Evolutionary conservation across 2,329 filamentous ascomycete species (phyloP).

Genomic region (Coleophoma cylindrospora): DNA sequence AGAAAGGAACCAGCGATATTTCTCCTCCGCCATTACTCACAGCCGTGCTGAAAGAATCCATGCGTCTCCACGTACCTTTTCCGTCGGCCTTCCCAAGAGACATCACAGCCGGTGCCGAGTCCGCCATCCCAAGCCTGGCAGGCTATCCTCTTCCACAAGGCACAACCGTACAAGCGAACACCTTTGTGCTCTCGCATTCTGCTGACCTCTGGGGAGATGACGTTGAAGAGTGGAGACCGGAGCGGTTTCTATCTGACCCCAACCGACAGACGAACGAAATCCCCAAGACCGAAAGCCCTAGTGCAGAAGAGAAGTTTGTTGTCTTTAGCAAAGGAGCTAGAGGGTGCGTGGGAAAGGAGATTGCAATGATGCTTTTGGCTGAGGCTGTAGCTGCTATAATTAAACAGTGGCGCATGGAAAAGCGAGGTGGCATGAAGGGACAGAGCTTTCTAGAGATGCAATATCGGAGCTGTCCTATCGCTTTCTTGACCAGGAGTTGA

Average conservation of each 20-base stretch:
- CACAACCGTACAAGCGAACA: slow-evolving; percentile 3
- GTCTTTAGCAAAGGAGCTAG: slow-evolving; percentile 32
- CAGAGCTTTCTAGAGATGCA: slow-evolving; percentile 3
- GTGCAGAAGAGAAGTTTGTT: slow-evolving; percentile 30
- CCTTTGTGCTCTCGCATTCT: slow-evolving; percentile 3
- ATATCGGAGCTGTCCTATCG: not conserved
- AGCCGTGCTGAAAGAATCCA: slow-evolving; percentile 1
- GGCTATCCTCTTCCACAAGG: not conserved
- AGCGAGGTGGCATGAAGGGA: not conserved
- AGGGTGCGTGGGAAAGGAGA: slow-evolving; percentile 33
- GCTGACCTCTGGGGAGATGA: slow-evolving; percentile 2
- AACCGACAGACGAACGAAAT: slow-evolving; percentile 24
- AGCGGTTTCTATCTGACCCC: slow-evolving; percentile 32
- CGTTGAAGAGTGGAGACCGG: slow-evolving; percentile 19
- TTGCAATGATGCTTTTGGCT: slow-evolving; percentile 11
- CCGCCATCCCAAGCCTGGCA: not conserved
- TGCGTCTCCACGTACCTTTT: not conserved
- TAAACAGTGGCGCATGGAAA: not conserved
- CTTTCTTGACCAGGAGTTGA: not conserved
- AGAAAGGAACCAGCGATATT: not conserved
- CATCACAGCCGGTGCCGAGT: not conserved
- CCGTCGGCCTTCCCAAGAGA: slow-evolving; percentile 3
- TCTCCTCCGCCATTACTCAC: not conserved
- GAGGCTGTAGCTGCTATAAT: not conserved
- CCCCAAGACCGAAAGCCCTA: no score